phyloP scores from a whole-genome alignment of 169 alveolate species.

The Cryptosporidium canis region DNA sequence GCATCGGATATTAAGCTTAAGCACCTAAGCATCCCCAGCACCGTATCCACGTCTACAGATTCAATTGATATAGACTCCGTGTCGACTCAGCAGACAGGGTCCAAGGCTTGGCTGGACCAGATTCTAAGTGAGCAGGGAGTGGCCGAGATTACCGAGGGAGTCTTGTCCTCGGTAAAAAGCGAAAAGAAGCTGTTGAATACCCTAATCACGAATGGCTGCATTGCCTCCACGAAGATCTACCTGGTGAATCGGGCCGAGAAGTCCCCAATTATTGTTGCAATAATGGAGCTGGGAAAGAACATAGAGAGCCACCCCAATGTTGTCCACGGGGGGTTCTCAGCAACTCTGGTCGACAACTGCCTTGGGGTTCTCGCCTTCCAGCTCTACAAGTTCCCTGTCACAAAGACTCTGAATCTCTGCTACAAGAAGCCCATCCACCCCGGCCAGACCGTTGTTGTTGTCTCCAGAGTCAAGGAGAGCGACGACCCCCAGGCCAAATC shows the following conservation, averaged over 20 bases:
- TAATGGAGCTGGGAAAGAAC: constrained; percentile 31
- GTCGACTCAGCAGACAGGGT: background rate
- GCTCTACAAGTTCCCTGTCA: constrained; percentile 40
- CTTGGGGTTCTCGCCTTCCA: constrained; percentile 58
- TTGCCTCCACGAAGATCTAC: constrained; percentile 10
- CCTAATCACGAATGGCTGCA: background rate
- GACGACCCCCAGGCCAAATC: background rate
- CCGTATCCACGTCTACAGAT: constrained; percentile 33
- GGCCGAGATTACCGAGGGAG: constrained; percentile 2
- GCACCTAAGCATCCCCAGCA: constrained; percentile 19
- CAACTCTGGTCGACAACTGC: constrained; percentile 61
- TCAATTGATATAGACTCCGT: constrained; percentile 30
- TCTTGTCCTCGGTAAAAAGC: background rate
- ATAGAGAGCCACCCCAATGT: constrained; percentile 64
- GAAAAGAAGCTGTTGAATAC: constrained; percentile 24
- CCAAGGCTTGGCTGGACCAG: constrained; percentile 8
- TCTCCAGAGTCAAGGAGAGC: constrained; percentile 18
- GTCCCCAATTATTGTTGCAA: background rate
- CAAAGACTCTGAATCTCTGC: constrained; percentile 45
- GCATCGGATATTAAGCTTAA: background rate
- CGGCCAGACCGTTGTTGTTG: constrained; percentile 9
- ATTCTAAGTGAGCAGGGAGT: background rate
- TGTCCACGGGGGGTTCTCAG: constrained; percentile 70
- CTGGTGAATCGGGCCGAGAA: background rate
- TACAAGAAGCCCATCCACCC: constrained; percentile 61